These are phyloP conservation scores for Podosphaera fusca DNA, from an alignment of 2,329 filamentous ascomycete species.

Conservation along the genomic window DNA sequence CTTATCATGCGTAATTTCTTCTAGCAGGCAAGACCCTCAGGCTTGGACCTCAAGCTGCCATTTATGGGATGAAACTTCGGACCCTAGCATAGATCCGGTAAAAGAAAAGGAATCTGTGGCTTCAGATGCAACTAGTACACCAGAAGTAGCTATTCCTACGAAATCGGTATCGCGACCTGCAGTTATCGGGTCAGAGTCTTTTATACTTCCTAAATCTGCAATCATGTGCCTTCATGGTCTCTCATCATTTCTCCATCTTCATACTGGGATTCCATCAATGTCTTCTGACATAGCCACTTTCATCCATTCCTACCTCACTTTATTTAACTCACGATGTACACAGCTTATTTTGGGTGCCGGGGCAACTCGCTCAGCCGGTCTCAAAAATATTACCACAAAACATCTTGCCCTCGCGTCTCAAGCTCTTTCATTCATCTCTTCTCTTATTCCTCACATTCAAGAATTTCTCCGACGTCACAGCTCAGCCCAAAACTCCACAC, in stretches of 20 bases:
- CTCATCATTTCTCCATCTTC: conserved; percentile 60
- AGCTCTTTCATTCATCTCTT: conserved; percentile 66
- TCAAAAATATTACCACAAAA: conserved; percentile 92
- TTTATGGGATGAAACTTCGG: conserved; percentile 27
- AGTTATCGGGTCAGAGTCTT: conserved; percentile 62
- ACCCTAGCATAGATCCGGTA: neutral
- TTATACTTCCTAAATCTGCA: conserved; percentile 66
- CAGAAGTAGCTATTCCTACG: conserved; percentile 11
- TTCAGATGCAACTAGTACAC: conserved; percentile 19
- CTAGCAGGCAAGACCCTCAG: conserved; percentile 23
- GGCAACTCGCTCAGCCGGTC: conserved; percentile 63
- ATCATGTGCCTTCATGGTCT: conserved; percentile 62
- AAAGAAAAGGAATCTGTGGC: neutral
- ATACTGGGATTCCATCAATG: conserved; percentile 72
- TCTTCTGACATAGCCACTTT: conserved; percentile 58
- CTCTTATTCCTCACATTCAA: conserved; percentile 69
- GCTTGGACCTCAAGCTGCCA: conserved; percentile 40
- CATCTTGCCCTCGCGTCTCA: conserved; percentile 84
- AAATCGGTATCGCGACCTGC: conserved; percentile 51
- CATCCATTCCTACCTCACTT: conserved; percentile 64
- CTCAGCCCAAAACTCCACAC: conserved; percentile 25
- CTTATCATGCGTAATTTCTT: neutral
- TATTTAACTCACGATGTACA: conserved; percentile 92
- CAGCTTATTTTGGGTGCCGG: conserved; percentile 90
- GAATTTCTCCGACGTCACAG: conserved; percentile 71